A percentile compares a stretch with the other conserved stretches of the same genome.
These are phyloP conservation scores for Euphrasia arctica DNA, from an alignment of 305 asterid species.

Conservation along the genomic window DNA sequence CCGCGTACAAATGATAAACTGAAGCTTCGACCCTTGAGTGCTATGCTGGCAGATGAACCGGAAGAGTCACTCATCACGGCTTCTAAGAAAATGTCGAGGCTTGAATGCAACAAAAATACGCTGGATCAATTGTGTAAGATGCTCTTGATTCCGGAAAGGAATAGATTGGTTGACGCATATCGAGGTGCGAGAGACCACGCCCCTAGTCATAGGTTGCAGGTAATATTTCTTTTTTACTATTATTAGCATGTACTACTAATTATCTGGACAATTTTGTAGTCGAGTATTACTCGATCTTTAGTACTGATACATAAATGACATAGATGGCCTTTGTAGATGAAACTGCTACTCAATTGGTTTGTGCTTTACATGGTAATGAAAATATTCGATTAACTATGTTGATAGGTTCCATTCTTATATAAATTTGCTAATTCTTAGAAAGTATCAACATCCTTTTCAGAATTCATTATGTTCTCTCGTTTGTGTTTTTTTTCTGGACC, in stretches of 20 bases:
- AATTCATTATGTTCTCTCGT: neutral
- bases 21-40: neutral
- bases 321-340: neutral
- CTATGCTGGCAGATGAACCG: neutral
- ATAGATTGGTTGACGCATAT: constrained; percentile 41
- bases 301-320: neutral
- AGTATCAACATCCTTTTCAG: neutral
- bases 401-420: neutral
- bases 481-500: neutral
- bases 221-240: neutral
- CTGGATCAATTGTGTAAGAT: constrained; percentile 58
- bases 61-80: neutral
- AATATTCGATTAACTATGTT: neutral
- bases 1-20: neutral
- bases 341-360: neutral
- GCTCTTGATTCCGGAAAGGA: constrained; percentile 61
- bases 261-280: neutral
- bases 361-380: neutral
- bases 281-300: neutral
- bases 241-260: neutral
- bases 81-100: neutral
- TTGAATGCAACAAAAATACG: constrained; percentile 24
- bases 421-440: neutral
- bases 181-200: neutral
- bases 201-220: constrained; percentile 7